Conservation (phyloP, 2,329 filamentous ascomycete species). For the Dryadomyces sulphureus region DNA sequence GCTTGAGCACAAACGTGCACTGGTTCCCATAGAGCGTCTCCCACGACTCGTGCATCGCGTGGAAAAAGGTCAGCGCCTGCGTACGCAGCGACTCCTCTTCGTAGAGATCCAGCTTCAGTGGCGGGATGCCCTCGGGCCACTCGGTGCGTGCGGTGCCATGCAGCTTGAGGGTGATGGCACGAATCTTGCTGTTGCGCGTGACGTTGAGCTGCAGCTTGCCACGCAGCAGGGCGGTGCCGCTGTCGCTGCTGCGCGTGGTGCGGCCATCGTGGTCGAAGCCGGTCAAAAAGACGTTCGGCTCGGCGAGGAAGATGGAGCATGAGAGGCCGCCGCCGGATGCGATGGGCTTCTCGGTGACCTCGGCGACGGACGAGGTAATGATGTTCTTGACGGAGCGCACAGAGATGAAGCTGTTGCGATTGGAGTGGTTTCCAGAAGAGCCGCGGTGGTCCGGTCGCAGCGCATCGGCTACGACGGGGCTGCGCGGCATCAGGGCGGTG, state of each 20-base stretch:
- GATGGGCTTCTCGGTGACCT: slow-evolving; percentile 52
- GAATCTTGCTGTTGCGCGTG: slow-evolving; percentile 83
- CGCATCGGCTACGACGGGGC: slow-evolving; percentile 17
- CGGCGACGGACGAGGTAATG: slow-evolving; percentile 35
- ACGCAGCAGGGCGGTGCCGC: slow-evolving; percentile 63
- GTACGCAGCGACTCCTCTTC: slow-evolving; percentile 79
- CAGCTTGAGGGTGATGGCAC: slow-evolving; percentile 77
- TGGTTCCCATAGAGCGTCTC: slow-evolving; percentile 49
- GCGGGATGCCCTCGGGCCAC: slow-evolving; percentile 93
- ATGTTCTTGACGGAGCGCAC: slow-evolving; percentile 34
- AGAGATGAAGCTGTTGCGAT: slow-evolving; percentile 36
- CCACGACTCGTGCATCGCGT: slow-evolving; percentile 50
- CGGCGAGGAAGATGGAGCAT: slow-evolving; percentile 60
- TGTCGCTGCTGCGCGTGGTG: slow-evolving; percentile 37
- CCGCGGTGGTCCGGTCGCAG: slow-evolving; percentile 14
- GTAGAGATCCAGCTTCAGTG: slow-evolving; percentile 66
- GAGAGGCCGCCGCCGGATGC: slow-evolving; percentile 62
- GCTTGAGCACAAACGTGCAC: slow-evolving; percentile 38
- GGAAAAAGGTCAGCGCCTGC: slow-evolving; percentile 87
- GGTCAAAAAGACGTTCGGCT: slow-evolving; percentile 66
- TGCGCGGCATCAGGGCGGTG: slow-evolving; percentile 1
- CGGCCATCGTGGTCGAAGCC: slow-evolving; percentile 62
- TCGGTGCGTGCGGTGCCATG: slow-evolving; percentile 76
- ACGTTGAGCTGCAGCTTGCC: slow-evolving; percentile 72
- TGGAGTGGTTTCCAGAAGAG: slow-evolving; percentile 11